These are phyloP conservation scores for Hypoxylon sp. DNA, from an alignment of 2,329 filamentous ascomycete genomes.

Conservation along the genomic window DNA sequence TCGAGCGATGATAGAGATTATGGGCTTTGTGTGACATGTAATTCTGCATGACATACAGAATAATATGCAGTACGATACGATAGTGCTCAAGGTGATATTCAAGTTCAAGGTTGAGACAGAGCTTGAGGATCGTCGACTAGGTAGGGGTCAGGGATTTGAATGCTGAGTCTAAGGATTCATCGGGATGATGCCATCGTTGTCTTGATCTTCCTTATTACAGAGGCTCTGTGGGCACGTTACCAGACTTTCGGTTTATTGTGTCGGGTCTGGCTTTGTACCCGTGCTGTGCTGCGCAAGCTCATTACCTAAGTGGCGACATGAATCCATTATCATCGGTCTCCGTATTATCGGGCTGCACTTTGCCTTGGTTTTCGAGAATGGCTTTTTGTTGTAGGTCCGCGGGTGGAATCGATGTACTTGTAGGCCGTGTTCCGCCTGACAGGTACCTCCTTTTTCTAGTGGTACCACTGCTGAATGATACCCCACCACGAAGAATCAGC, in stretches of 20 bases:
- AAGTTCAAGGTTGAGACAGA: slow-evolving; percentile 4
- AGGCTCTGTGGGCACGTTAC: slow-evolving; percentile 1
- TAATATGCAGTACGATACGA: slow-evolving; percentile 41
- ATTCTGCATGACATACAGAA: slow-evolving; percentile 43
- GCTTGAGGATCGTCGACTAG: slow-evolving; percentile 25
- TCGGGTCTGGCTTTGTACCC: not conserved
- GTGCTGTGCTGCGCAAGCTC: not conserved
- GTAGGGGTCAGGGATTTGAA: slow-evolving; percentile 3
- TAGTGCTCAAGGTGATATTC: slow-evolving; percentile 25
- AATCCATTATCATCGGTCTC: slow-evolving; percentile 14
- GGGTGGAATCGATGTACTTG: slow-evolving; percentile 10
- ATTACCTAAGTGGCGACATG: slow-evolving; percentile 15
- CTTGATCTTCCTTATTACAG: slow-evolving; percentile 13
- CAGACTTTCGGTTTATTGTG: not conserved
- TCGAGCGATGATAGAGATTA: slow-evolving; percentile 32
- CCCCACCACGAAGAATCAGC: slow-evolving; percentile 30
- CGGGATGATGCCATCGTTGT: slow-evolving; percentile 36
- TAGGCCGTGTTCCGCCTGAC: slow-evolving; percentile 8
- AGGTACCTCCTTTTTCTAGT: slow-evolving; percentile 17
- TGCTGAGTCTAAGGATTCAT: slow-evolving; percentile 15
- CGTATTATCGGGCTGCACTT: not conserved
- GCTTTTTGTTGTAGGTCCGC: slow-evolving; percentile 6
- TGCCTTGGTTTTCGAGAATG: slow-evolving; percentile 26
- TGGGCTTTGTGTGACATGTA: slow-evolving; percentile 37
- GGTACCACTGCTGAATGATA: slow-evolving; percentile 30